Evolutionary conservation across 352 stramenopile species (phyloP).

Genomic region (Nothophytophthora sp.): DNA sequence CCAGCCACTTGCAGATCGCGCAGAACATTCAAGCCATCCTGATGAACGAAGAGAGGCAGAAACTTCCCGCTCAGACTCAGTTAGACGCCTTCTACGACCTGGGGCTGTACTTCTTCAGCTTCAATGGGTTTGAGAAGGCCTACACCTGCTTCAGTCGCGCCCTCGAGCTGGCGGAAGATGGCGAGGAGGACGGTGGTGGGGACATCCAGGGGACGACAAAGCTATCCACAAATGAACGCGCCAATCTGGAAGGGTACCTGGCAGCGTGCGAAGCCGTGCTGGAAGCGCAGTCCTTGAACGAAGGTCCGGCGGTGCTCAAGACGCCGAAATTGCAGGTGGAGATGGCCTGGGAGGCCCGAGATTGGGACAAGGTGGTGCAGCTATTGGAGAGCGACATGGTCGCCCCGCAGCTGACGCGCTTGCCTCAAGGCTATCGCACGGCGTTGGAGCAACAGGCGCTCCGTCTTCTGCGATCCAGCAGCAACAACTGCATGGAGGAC

Average conservation of each 20-base stretch:
- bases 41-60: slow-evolving; percentile 45
- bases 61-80: slow-evolving; percentile 41
- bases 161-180: slow-evolving; percentile 50
- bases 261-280: slow-evolving; percentile 70
- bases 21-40: slow-evolving; percentile 60
- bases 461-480: slow-evolving; percentile 36
- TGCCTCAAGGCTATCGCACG: slow-evolving; percentile 37
- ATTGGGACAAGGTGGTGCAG: slow-evolving; percentile 53
- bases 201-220: slow-evolving; percentile 17
- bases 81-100: slow-evolving; percentile 72
- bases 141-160: slow-evolving; percentile 77
- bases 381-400: slow-evolving; percentile 51
- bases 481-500: slow-evolving; percentile 18
- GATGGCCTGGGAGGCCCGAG: slow-evolving; percentile 42
- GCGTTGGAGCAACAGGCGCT: slow-evolving; percentile 55
- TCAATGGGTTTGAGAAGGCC: slow-evolving; percentile 71
- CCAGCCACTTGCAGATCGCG: slow-evolving; percentile 58
- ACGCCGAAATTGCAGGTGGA: slow-evolving; percentile 42
- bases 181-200: slow-evolving; percentile 15
- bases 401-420: slow-evolving; percentile 28
- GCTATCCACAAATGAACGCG: slow-evolving; percentile 22
- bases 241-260: slow-evolving; percentile 67
- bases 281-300: slow-evolving; percentile 39
- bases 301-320: slow-evolving; percentile 32
- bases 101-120: slow-evolving; percentile 77